A percentile compares a stretch with the other conserved stretches of the same genome.
Evolutionary conservation across 257 asterid species (phyloP).

Genomic region (Datura wrightii): DNA sequence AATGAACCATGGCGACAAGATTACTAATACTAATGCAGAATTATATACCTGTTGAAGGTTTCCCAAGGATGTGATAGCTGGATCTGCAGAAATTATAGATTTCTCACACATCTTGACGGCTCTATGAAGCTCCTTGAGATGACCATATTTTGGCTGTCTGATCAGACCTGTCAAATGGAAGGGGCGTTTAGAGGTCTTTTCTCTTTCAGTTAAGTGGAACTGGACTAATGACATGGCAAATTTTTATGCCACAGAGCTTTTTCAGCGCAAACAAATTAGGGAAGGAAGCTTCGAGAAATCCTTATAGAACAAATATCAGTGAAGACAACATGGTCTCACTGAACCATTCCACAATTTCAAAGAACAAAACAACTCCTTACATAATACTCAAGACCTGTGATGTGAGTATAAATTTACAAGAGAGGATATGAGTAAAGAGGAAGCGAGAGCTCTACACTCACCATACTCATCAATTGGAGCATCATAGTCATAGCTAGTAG

Average conservation of each 20-base stretch:
- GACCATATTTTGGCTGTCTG: slow-evolving; percentile 91
- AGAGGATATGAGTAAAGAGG: slow-evolving; percentile 8
- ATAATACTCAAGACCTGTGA: background rate
- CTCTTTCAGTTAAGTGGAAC: background rate
- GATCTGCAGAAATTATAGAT: slow-evolving; percentile 82
- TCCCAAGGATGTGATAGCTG: slow-evolving; percentile 85
- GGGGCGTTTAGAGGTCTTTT: background rate
- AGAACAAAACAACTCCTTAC: background rate
- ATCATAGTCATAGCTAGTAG: slow-evolving; percentile 92
- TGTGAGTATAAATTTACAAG: background rate
- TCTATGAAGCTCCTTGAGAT: slow-evolving; percentile 87
- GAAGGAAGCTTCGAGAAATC: background rate
- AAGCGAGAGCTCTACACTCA: slow-evolving; percentile 32
- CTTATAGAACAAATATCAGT: background rate
- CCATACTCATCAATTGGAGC: slow-evolving; percentile 96
- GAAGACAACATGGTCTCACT: background rate
- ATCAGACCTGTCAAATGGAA: slow-evolving; percentile 43
- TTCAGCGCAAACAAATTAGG: background rate
- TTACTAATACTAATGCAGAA: slow-evolving; percentile 12
- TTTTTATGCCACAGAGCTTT: background rate
- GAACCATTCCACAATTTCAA: background rate
- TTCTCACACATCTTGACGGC: slow-evolving; percentile 78
- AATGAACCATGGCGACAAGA: background rate
- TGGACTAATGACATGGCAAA: background rate
- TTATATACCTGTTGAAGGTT: slow-evolving; percentile 77